Percentiles rank a stretch among this genome's conserved stretches.
These are phyloP conservation scores for Alternaria sp. DNA, from an alignment of 2,329 filamentous ascomycete genomes.

Conservation along the genomic window DNA sequence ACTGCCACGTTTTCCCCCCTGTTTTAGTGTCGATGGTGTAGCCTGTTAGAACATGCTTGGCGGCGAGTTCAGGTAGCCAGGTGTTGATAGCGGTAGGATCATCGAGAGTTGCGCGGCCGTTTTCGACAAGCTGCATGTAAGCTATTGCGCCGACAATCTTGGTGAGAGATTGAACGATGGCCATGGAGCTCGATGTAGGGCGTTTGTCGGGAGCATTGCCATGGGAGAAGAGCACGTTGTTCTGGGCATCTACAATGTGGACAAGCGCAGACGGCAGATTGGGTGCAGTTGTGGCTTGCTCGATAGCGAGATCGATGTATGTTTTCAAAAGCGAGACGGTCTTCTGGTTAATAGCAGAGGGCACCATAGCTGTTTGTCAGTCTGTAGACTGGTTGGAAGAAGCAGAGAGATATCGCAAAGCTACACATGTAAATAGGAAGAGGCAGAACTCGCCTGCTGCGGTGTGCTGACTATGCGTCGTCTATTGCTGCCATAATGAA, in stretches of 20 bases:
- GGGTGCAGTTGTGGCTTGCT: neutral
- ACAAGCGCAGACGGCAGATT: constrained; percentile 31
- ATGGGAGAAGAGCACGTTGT: constrained; percentile 32
- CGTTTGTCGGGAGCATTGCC: constrained; percentile 19
- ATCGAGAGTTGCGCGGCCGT: constrained; percentile 28
- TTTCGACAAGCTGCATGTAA: constrained; percentile 39
- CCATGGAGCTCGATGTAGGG: constrained; percentile 26
- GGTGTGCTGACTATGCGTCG: neutral
- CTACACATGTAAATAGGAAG: neutral
- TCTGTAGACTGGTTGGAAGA: too few species aligned
- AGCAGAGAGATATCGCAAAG: too few species aligned
- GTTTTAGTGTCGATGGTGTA: constrained; percentile 9
- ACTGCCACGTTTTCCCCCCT: constrained; percentile 19
- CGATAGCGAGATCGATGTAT: constrained; percentile 25
- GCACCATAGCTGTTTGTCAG: constrained; percentile 16
- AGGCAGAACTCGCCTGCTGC: neutral
- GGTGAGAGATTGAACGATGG: constrained; percentile 31
- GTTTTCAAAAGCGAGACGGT: constrained; percentile 5
- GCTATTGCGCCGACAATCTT: constrained; percentile 39
- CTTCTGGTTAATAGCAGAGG: constrained; percentile 9
- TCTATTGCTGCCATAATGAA: neutral
- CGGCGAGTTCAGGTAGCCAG: constrained; percentile 33
- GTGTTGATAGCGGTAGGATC: constrained; percentile 24
- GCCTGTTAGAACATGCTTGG: constrained; percentile 30
- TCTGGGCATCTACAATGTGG: constrained; percentile 29